Evolutionary conservation across 805 yeast genomes (phyloP), one percentile per base, ranked within the genome.

Genomic region (Helenozyma baotianmanensis): DNA sequence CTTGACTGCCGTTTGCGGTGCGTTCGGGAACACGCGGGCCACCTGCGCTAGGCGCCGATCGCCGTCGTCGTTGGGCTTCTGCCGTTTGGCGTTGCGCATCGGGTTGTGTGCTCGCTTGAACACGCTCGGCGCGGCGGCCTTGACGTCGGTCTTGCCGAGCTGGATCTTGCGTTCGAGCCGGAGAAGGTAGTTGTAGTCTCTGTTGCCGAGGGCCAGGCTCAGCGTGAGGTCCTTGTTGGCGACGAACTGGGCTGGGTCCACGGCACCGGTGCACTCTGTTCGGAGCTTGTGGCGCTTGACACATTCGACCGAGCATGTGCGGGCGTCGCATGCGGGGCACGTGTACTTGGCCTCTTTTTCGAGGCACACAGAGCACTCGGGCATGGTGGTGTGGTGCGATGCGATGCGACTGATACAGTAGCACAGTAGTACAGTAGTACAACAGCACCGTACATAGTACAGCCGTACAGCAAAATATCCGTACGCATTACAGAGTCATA

Each of bases 141-240:
- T 70, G 6, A 60, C 47, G 49, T 80, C 90, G 1, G 55, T 56
- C 45, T 76, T 78, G 6, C 78, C 74, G 11, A 84, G 54, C n/a
- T 69, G 68, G 10, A 87, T 63, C 2, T 68, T 56, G 27, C 97
- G 60, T 30, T 78, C 79, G 34, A 85, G 47, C 14, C 61, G 64
- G 36, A 74, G 64, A 21, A 89, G 58, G 50, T 84, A 85, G 51
- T 85, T 82, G 55, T 87, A 89, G 53, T 89, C 97, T 40, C 97
- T 60, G 50, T 88, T 87, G 6, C 88, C 74, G 28, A 78, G 74
- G 4, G 56, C 45, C 7, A 59, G 57, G 16, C 61, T 59, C 23
- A 50, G 42, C 9, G 52, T 38, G 6, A 87, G 56, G 2, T 68
- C 68, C 4, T 56, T 54, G 32, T 72, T 66, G 1, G 76, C 48